Percentiles rank a stretch among this genome's conserved stretches.
These are phyloP conservation scores for Fusarium fujikuroi DNA, from an alignment of 2,329 filamentous ascomycete genomes.

Conservation along the genomic window DNA sequence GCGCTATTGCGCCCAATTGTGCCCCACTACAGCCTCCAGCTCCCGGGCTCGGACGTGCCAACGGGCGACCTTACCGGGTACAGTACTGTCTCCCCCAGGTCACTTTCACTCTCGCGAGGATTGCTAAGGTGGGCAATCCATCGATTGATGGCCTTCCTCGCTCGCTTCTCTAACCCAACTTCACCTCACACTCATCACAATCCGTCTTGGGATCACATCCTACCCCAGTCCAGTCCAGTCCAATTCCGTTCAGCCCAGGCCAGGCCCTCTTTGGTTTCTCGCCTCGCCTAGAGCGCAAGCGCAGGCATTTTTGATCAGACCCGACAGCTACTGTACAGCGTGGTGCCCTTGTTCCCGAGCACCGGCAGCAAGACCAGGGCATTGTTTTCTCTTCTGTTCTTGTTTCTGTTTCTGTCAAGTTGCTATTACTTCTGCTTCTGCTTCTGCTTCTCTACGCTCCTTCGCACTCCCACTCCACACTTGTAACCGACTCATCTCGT, in stretches of 20 bases:
- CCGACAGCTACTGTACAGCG: constrained; percentile 10
- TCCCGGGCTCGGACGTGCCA: constrained; percentile 20
- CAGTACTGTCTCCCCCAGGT: constrained; percentile 23
- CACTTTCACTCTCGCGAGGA: constrained; percentile 1
- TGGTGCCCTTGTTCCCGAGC: constrained; percentile 34
- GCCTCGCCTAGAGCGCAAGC: constrained; percentile 40
- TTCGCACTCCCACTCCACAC: constrained; percentile 38
- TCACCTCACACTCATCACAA: constrained; percentile 30
- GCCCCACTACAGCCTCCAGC: constrained; percentile 30
- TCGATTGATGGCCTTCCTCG: constrained; percentile 15
- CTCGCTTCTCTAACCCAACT: constrained; percentile 33
- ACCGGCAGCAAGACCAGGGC: constrained; percentile 15
- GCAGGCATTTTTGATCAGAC: constrained; percentile 19
- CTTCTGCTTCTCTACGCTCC: constrained; percentile 45
- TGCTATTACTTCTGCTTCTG: constrained; percentile 28
- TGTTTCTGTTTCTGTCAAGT: constrained; percentile 21
- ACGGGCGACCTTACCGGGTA: constrained; percentile 36
- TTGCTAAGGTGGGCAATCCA: constrained; percentile 14
- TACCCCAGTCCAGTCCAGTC: constrained; percentile 35
- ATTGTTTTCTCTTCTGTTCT: constrained; percentile 38
- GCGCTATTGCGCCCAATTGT: constrained; percentile 37
- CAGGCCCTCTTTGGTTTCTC: constrained; percentile 36
- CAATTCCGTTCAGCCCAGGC: constrained; percentile 27
- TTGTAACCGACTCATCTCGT: constrained; percentile 29
- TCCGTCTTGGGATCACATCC: constrained; percentile 32